Evolutionary conservation across 1,284 basidiomycete species (phyloP).

Genomic region (Cryptococcus deneoformans): DNA sequence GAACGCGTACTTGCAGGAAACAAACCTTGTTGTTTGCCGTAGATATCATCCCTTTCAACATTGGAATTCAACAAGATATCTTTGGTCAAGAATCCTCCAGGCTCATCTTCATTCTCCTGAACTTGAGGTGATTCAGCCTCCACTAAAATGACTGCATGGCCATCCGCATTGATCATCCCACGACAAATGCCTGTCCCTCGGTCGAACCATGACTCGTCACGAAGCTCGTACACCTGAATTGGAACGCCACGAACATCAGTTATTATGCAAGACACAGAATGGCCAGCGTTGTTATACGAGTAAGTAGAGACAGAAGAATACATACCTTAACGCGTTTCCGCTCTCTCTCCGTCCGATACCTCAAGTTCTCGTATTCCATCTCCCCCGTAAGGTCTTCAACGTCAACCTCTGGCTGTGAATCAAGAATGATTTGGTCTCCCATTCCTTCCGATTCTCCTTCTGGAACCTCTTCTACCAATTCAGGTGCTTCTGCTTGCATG

Average conservation of each 20-base stretch:
- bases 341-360: constrained; percentile 16
- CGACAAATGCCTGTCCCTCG: constrained; percentile 92
- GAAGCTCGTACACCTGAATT: constrained; percentile 84
- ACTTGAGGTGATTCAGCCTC: constrained; percentile 59
- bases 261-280: neutral
- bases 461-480: constrained; percentile 3
- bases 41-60: constrained; percentile 67
- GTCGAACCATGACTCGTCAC: constrained; percentile 85
- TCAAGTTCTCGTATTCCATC: neutral
- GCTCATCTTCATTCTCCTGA: constrained; percentile 49
- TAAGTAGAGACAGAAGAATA: neutral
- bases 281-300: neutral
- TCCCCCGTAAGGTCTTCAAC: neutral
- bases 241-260: neutral
- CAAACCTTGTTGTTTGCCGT: constrained; percentile 87
- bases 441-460: constrained; percentile 5
- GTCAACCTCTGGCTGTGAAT: neutral
- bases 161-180: constrained; percentile 73
- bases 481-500: neutral
- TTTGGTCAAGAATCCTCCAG: constrained; percentile 45
- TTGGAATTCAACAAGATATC: constrained; percentile 39
- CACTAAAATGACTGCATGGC: constrained; percentile 78
- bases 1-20: constrained; percentile 11
- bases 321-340: constrained; percentile 42
- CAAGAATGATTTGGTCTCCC: neutral